These are phyloP conservation scores for Geoglossum cookeanum DNA, from an alignment of 2,329 filamentous ascomycete species.

Conservation along the genomic window DNA sequence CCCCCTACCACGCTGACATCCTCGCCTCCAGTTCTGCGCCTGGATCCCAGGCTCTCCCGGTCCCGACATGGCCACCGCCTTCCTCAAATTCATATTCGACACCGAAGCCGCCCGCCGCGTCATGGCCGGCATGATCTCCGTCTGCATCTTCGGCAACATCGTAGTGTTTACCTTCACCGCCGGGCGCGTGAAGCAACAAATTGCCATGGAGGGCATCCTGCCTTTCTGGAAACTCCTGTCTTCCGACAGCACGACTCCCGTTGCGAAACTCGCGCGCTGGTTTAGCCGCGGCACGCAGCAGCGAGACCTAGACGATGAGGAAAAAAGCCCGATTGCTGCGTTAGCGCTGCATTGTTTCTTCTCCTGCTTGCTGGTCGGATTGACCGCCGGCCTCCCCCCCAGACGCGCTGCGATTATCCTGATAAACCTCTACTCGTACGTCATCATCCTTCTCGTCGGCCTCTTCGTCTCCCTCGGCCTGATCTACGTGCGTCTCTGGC, in stretches of 20 bases:
- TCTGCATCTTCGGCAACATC: constrained; percentile 37
- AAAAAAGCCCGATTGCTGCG: not conserved
- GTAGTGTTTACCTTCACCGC: constrained; percentile 37
- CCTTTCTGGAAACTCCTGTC: constrained; percentile 32
- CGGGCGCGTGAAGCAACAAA: constrained; percentile 38
- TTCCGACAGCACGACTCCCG: constrained; percentile 10
- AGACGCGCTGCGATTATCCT: constrained; percentile 10
- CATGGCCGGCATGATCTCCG: constrained; percentile 31
- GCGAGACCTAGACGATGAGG: not conserved
- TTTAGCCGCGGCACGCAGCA: too few species aligned
- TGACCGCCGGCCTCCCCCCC: not conserved
- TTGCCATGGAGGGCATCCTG: constrained; percentile 32
- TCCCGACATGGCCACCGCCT: constrained; percentile 13
- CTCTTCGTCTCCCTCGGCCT: constrained; percentile 18
- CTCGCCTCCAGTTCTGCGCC: too few species aligned
- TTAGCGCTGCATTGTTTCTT: not conserved
- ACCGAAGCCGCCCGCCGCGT: constrained; percentile 18
- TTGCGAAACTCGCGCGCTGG: not conserved
- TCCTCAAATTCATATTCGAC: constrained; percentile 17
- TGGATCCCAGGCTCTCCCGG: not conserved
- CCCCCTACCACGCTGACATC: not conserved
- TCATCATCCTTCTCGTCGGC: constrained; percentile 19
- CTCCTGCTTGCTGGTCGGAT: not conserved
- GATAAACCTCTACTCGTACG: constrained; percentile 22
- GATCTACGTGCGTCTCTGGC: constrained; percentile 14